phyloP scores from a whole-genome alignment of 208 protist species.

The Strigomonas galati region DNA sequence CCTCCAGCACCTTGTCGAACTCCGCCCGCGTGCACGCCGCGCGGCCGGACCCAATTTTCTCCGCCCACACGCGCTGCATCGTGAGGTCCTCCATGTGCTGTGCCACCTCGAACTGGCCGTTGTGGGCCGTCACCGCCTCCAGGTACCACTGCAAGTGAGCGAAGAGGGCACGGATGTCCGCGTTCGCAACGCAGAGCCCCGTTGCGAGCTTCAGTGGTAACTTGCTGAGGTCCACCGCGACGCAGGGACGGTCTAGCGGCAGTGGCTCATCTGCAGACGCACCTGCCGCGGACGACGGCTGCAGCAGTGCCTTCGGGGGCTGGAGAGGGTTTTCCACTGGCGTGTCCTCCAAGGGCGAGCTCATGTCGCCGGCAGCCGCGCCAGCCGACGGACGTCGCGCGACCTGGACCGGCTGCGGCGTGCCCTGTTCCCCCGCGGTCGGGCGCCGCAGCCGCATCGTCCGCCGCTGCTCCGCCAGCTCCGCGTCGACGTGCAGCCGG shows the following conservation, averaged over 20 bases:
- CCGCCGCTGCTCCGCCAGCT: not conserved
- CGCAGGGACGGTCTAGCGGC: slow-evolving; percentile 12
- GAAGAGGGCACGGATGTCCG: slow-evolving; percentile 45
- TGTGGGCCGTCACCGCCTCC: slow-evolving; percentile 20
- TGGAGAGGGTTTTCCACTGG: not conserved
- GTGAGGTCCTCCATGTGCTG: slow-evolving; percentile 46
- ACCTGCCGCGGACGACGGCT: too few species aligned
- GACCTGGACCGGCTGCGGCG: not conserved
- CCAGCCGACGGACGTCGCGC: too few species aligned
- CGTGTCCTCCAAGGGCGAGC: not conserved
- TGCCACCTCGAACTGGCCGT: slow-evolving; percentile 38
- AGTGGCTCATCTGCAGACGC: slow-evolving; percentile 13
- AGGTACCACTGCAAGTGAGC: slow-evolving; percentile 73
- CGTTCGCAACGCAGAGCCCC: slow-evolving; percentile 33
- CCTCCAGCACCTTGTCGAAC: slow-evolving; percentile 42
- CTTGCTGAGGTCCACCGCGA: slow-evolving; percentile 9
- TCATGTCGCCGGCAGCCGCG: not conserved
- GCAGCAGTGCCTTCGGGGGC: not conserved
- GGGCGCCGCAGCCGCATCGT: not conserved
- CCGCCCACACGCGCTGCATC: slow-evolving; percentile 51
- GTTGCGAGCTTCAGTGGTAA: slow-evolving; percentile 24
- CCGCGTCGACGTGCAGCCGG: not conserved
- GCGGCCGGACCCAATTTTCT: slow-evolving; percentile 45
- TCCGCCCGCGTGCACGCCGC: slow-evolving; percentile 54
- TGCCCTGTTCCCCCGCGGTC: not conserved